Percentiles rank a stretch among this genome's conserved stretches.
Evolutionary conservation across 495 filamentous ascomycete genomes (phyloP).

Genomic region (Lasiosphaeris hirsuta): DNA sequence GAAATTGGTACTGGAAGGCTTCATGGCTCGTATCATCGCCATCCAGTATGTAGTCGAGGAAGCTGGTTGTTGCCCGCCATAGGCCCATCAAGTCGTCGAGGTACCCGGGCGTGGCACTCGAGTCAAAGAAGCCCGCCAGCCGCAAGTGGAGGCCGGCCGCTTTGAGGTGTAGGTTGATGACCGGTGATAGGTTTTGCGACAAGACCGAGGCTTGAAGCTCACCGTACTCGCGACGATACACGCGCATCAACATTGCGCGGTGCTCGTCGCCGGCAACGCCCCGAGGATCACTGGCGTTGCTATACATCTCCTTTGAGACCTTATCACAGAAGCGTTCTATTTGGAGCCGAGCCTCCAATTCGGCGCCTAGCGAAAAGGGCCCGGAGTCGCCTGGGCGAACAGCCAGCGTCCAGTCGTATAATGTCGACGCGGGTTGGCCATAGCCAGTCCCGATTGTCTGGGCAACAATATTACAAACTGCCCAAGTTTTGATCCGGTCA

Average conservation of each 20-base stretch:
- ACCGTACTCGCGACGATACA: slow-evolving; percentile 54
- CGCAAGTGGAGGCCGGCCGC: slow-evolving; percentile 80
- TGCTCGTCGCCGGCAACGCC: slow-evolving; percentile 70
- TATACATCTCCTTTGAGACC: slow-evolving; percentile 81
- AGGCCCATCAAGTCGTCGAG: slow-evolving; percentile 72
- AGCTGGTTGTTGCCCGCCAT: slow-evolving; percentile 70
- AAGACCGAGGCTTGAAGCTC: slow-evolving; percentile 52
- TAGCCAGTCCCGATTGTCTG: slow-evolving; percentile 88
- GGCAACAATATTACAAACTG: slow-evolving; percentile 88
- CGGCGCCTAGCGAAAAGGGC: slow-evolving; percentile 63
- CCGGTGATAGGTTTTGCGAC: slow-evolving; percentile 50
- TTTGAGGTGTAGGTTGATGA: slow-evolving; percentile 70
- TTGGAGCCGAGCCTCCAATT: slow-evolving; percentile 65
- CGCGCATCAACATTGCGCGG: slow-evolving; percentile 61
- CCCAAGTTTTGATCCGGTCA: slow-evolving; percentile 87
- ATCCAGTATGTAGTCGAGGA: slow-evolving; percentile 69
- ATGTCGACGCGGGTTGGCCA: slow-evolving; percentile 81
- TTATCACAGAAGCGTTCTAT: slow-evolving; percentile 84
- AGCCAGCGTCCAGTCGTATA: slow-evolving; percentile 83
- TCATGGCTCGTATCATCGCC: slow-evolving; percentile 34
- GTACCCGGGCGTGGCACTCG: slow-evolving; percentile 68
- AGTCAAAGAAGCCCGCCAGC: slow-evolving; percentile 85
- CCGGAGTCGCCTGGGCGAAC: slow-evolving; percentile 59
- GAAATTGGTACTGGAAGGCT: slow-evolving; percentile 24
- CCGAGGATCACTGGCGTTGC: slow-evolving; percentile 69